phyloP scores from a whole-genome alignment of 78 protist genomes.

The Dictyostelium firmibasis region DNA sequence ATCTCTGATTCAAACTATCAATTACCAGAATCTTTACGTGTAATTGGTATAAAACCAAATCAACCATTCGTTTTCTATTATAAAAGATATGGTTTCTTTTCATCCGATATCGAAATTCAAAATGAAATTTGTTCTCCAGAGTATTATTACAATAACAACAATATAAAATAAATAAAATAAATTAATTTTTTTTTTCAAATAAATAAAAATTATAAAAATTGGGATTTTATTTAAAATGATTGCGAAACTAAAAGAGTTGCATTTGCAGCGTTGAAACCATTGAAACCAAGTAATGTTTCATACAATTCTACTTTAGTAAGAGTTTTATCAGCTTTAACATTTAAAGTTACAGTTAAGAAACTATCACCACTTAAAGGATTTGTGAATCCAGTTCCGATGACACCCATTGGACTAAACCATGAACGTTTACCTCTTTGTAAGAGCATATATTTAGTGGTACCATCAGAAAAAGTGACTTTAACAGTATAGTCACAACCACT shows the following conservation, averaged over 20 bases:
- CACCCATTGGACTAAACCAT: not conserved
- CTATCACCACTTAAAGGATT: conserved; percentile 1
- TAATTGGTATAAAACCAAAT: not conserved
- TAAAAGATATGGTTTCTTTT: not conserved
- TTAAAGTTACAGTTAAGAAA: not conserved
- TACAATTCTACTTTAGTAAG: not conserved
- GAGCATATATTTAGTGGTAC: not conserved
- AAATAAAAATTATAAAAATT: not conserved
- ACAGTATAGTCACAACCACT: conserved; percentile 57
- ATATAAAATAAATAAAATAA: not conserved
- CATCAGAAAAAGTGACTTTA: not conserved
- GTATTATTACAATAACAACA: not conserved
- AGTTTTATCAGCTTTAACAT: conserved; percentile 5
- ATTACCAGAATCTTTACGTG: conserved; percentile 20
- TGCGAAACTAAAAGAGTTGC: conserved; percentile 6
- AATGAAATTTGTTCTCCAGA: conserved; percentile 13
- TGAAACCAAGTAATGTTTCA: conserved; percentile 23
- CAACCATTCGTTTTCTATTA: conserved; percentile 27
- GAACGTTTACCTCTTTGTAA: conserved; percentile 1
- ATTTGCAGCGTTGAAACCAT: not conserved
- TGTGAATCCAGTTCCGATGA: not conserved
- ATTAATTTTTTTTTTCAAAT: not conserved
- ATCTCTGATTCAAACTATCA: not conserved
- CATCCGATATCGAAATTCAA: not conserved
- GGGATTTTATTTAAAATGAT: not conserved